Conservation (phyloP, 768 basidiomycete genomes). For the Amanita phalloides region DNA sequence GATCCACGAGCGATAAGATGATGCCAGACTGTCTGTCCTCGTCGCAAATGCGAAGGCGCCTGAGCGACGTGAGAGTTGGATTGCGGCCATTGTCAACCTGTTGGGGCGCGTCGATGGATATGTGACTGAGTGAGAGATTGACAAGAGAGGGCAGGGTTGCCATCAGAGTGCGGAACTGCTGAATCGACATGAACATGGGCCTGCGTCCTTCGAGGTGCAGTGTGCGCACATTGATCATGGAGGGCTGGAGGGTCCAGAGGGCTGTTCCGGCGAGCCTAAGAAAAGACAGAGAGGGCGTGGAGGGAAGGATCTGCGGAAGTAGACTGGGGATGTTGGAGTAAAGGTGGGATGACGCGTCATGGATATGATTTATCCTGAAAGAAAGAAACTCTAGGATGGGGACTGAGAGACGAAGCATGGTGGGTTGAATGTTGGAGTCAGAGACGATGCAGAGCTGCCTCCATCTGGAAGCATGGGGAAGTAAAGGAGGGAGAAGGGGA, state of each 20-base stretch:
- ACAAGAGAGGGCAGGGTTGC: constrained; percentile 22
- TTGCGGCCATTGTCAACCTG: constrained; percentile 17
- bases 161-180: constrained; percentile 24
- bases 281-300: constrained; percentile 23
- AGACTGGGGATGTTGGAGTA: constrained; percentile 7
- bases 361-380: constrained; percentile 18
- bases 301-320: constrained; percentile 20
- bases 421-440: background rate
- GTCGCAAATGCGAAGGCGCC: constrained; percentile 30
- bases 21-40: constrained; percentile 21
- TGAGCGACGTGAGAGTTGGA: constrained; percentile 24
- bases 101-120: constrained; percentile 22
- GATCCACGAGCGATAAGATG: constrained; percentile 23
- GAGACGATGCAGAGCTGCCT: constrained; percentile 23
- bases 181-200: constrained; percentile 21
- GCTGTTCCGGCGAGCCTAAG: constrained; percentile 32
- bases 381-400: constrained; percentile 26
- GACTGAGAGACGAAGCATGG: background rate
- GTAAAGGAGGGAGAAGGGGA: constrained; percentile 16
- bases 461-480: constrained; percentile 27
- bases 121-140: constrained; percentile 31
- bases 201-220: constrained; percentile 35
- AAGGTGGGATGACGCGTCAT: background rate
- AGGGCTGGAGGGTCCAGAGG: constrained; percentile 28
- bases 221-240: constrained; percentile 22